Base-by-base conservation (phyloP, 208 protist species). In the Trypanosoma mega region DNA sequence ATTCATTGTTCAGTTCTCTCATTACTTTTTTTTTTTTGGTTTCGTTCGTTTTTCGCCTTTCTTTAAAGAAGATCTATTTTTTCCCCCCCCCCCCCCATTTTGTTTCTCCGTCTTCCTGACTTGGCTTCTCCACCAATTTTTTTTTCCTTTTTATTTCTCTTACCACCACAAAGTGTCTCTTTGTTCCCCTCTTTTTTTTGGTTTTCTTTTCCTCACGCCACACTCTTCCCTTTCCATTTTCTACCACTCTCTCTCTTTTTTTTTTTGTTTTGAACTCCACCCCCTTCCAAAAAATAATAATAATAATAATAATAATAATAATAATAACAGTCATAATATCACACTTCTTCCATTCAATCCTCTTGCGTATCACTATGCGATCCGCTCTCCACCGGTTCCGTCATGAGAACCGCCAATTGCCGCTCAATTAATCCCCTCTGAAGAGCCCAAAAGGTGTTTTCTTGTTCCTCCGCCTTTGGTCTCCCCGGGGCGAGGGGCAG, bases 401-500 rank as follows among this genome's bases (percentile, higher is more conserved):
- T n/a, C n/a, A n/a, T n/a, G 43, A 80, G 56, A 41, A 56, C 50
- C 52, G 67, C 67, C 53, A 92, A 52, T 45, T 82, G 78, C 18
- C 60, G 59, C 43, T 80, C 52, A 11, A 87, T 60, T 5, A 68
- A 68, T n/a, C 55, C 63, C 7, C 39, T 44, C 41, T 82, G 29
- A 1, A 52, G 62, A 8, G 51, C 44, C 76, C 79, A 80, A 59
- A 89, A 89, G 18, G 41, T 44, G 18, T 54, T 59, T 55, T 90
- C 76, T 44, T 61, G 56, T 54, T 43, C 63, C 68, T 53, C 67
- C 24, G 46, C 53, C 36, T 64, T 18, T 0, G 58, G 54, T 12
- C 75, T 53, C 54, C 51, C 46, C 16, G 82, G 78, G 27, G 54
- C 27, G 2, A 73, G 52, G 30, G 74, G 76, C 61, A 79, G 41